A percentile compares a stretch with the other conserved stretches of the same genome.
phyloP scores from a whole-genome alignment of 345 rosid species.

The Physaria fendleri region DNA sequence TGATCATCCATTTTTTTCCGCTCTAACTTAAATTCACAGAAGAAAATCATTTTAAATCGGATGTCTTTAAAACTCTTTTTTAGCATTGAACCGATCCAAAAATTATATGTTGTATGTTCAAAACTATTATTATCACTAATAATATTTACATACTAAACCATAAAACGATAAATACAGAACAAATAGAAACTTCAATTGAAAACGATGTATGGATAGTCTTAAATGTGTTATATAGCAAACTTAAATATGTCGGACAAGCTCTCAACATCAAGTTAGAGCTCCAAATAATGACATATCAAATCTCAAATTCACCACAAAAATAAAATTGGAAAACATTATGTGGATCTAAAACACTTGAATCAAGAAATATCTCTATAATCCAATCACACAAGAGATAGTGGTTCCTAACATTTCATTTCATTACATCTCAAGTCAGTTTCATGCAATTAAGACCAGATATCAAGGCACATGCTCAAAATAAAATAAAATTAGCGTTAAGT shows the following conservation, averaged over 20 bases:
- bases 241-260: neutral
- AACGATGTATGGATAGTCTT: neutral
- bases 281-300: neutral
- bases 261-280: neutral
- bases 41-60: too few species aligned
- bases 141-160: neutral
- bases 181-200: neutral
- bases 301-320: neutral
- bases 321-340: neutral
- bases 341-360: constrained; percentile 8
- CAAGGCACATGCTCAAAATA: constrained; percentile 22
- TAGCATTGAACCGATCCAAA: too few species aligned
- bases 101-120: too few species aligned
- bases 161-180: neutral
- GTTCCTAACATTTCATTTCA: neutral
- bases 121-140: too few species aligned
- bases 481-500: constrained; percentile 24
- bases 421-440: constrained; percentile 10
- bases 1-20: too few species aligned
- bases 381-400: constrained; percentile 7
- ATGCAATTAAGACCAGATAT: constrained; percentile 13
- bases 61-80: too few species aligned
- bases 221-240: neutral
- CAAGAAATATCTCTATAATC: constrained; percentile 17
- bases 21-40: too few species aligned